These are phyloP conservation scores for Phlebiopsis gigantea DNA, from an alignment of 768 basidiomycete species.

Conservation along the genomic window DNA sequence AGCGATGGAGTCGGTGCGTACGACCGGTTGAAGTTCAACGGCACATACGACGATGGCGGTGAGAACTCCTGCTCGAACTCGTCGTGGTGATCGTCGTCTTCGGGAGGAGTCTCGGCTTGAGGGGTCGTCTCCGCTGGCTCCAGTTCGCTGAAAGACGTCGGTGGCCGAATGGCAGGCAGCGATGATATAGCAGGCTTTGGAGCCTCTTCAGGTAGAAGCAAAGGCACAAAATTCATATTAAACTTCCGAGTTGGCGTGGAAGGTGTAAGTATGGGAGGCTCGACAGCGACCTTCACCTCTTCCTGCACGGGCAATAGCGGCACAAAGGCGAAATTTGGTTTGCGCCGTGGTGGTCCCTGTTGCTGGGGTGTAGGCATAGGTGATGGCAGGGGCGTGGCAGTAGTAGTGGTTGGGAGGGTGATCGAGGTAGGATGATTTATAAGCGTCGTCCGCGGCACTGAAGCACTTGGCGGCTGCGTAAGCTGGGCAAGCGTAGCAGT, in stretches of 20 bases:
- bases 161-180: background rate
- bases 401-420: background rate
- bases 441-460: background rate
- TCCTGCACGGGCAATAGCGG: conserved; percentile 23
- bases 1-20: conserved; percentile 15
- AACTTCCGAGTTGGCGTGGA: conserved; percentile 1
- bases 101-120: conserved; percentile 7
- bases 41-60: background rate
- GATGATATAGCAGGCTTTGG: background rate
- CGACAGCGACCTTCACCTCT: background rate
- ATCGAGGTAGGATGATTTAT: background rate
- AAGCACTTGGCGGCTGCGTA: background rate
- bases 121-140: conserved; percentile 1
- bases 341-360: conserved; percentile 4
- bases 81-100: background rate
- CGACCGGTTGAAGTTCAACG: conserved; percentile 6
- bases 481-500: conserved; percentile 1
- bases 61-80: background rate
- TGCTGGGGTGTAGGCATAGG: background rate
- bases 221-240: conserved; percentile 16
- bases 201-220: conserved; percentile 11
- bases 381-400: background rate
- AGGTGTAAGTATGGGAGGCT: background rate
- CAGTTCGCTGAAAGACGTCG: background rate
- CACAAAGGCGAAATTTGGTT: conserved; percentile 18